Evolutionary conservation across 129 eudicot genomes (phyloP), one percentile per base, ranked within the genome.

Genomic region (Flaveria sonorensis): DNA sequence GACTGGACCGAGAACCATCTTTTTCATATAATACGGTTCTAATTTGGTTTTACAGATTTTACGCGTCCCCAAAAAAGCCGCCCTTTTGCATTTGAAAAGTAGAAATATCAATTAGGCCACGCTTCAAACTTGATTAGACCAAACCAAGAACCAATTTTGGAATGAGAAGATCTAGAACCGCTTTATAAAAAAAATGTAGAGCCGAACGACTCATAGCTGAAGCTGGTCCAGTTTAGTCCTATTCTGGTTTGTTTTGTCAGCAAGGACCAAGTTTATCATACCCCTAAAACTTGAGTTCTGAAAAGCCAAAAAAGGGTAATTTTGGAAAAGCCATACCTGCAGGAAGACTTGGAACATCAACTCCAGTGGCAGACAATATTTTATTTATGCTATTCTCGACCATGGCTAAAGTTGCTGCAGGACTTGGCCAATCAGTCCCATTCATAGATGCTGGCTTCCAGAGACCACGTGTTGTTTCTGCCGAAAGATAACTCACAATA

Each of bases 341-440:
- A 71, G 89, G 74, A 61, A 95, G 88, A 81, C 95, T 87, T 51
- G 99, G 99, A 10, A 95, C 93, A 73, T 86, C 85, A 73, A 91
- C 97, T 76, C 96, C 97, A 68, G 97, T 95, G 83, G 89, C 96
- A 10, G 94, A 92, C 69, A 95, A 77, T 28, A 95, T 84, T 75
- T 91, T 89, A 36, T 95, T 83, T 67, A 95, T 86, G 72, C 83
- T 93, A 67, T 88, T 86, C 82, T 91, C 99, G 52, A 91, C 89
- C 83, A 71, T 66, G 50, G 92, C 79, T 52, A 91, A 82, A 80
- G 85, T 95, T 46, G 97, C 89, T 80, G 99, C 99, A n/a, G 99
- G 99, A 80, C 99, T 95, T 13, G 99, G 99, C 97, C 99, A 95
- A 85, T 95, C 99, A 66, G 97, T 91, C 60, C 99, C 97, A 56